A percentile compares a stretch with the other conserved stretches of the same genome.
phyloP scores from a whole-genome alignment of 805 yeast species.

The Suhomyces xylopsoci region DNA sequence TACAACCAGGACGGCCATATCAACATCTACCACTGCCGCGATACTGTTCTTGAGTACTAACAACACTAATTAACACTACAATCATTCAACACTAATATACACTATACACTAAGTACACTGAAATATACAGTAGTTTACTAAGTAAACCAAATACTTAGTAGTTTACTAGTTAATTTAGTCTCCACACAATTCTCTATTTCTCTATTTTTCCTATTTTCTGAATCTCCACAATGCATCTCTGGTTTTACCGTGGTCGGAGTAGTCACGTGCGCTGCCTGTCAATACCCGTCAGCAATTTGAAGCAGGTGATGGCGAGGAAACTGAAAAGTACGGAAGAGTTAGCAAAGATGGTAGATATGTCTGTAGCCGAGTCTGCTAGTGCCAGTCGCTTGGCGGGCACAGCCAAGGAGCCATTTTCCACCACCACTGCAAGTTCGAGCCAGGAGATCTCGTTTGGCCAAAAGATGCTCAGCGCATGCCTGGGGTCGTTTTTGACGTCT shows the following conservation, averaged over 20 bases:
- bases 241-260: neutral
- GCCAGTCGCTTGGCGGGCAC: neutral
- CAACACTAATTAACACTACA: too few relatives aligned
- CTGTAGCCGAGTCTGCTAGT: neutral
- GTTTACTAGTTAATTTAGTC: too few relatives aligned
- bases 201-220: too few relatives aligned
- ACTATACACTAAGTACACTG: too few relatives aligned
- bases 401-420: neutral
- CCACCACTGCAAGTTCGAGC: neutral
- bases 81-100: too few relatives aligned
- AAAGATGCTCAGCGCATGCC: slow-evolving; percentile 74
- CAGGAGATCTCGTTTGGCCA: slow-evolving; percentile 47
- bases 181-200: too few relatives aligned
- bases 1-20: slow-evolving; percentile 75
- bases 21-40: slow-evolving; percentile 50
- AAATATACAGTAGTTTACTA: too few relatives aligned
- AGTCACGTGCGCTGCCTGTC: neutral
- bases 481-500: slow-evolving; percentile 72
- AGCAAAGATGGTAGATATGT: neutral
- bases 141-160: too few relatives aligned
- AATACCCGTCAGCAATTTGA: neutral
- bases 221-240: neutral
- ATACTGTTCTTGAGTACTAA: slow-evolving; percentile 36
- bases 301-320: neutral
- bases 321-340: neutral